These are phyloP conservation scores for Pseudogymnoascus sp. DNA, from an alignment of 2,329 filamentous ascomycete genomes.

Conservation along the genomic window DNA sequence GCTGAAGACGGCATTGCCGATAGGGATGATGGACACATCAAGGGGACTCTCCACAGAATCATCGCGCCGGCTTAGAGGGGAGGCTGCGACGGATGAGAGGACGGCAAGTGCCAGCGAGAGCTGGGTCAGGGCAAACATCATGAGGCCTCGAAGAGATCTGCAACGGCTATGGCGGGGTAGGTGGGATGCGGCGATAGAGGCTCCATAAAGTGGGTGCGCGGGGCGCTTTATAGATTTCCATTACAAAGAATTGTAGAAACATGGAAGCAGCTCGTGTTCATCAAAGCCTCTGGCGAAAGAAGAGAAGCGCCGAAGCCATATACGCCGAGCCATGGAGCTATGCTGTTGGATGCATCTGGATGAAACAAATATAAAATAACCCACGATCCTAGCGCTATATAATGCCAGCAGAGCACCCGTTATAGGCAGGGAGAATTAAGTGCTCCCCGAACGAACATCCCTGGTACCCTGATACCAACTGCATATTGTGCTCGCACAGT, in stretches of 20 bases:
- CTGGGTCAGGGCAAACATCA: conserved; percentile 23
- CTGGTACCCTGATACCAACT: neutral
- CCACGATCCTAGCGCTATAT: neutral
- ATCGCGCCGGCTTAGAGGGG: conserved; percentile 24
- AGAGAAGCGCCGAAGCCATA: neutral
- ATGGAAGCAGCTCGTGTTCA: neutral
- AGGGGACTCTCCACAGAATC: conserved; percentile 22
- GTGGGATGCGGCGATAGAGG: neutral
- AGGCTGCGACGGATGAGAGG: conserved; percentile 14
- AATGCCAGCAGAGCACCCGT: neutral
- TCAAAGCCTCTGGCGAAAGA: neutral
- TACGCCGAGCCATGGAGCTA: neutral
- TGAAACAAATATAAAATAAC: neutral
- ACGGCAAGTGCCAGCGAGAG: conserved; percentile 14
- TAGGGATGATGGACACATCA: conserved; percentile 22
- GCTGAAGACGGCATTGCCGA: conserved; percentile 33
- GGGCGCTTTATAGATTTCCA: neutral
- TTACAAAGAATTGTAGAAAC: neutral
- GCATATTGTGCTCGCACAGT: neutral
- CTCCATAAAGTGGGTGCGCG: neutral
- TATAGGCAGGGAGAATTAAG: neutral
- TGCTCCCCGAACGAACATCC: conserved; percentile 1
- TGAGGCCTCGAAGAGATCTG: conserved; percentile 20
- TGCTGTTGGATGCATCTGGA: neutral
- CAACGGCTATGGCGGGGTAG: conserved; percentile 3